phyloP scores from a whole-genome alignment of 2,329 filamentous ascomycete genomes.

The Sarocladium strictum region DNA sequence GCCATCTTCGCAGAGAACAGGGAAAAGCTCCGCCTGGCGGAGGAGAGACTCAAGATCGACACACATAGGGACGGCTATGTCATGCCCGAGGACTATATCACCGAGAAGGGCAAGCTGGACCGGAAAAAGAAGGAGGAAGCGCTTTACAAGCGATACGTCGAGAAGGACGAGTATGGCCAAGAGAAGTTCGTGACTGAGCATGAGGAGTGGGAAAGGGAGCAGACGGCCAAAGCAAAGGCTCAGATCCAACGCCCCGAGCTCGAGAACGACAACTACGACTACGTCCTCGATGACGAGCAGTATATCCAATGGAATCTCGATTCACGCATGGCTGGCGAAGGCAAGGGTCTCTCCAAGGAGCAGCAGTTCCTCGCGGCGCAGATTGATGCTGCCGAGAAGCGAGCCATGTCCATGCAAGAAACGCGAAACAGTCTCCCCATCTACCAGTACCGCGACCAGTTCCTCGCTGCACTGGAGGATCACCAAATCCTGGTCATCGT shows the following conservation, averaged over 20 bases:
- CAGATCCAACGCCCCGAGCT: constrained; percentile 72
- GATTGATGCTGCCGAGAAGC: constrained; percentile 83
- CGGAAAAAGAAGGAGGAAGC: constrained; percentile 82
- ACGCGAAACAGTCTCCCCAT: constrained; percentile 87
- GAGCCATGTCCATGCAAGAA: constrained; percentile 82
- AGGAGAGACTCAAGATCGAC: constrained; percentile 81
- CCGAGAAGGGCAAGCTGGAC: constrained; percentile 85
- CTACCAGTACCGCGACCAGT: constrained; percentile 78
- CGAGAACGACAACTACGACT: constrained; percentile 81
- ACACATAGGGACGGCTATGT: constrained; percentile 89
- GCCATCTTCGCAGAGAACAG: constrained; percentile 85
- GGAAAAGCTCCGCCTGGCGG: constrained; percentile 72
- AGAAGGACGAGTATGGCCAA: constrained; percentile 78
- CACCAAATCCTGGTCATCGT: constrained; percentile 89
- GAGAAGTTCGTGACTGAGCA: constrained; percentile 90
- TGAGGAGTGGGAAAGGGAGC: constrained; percentile 92
- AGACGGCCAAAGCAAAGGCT: constrained; percentile 78
- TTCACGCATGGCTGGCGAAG: constrained; percentile 64
- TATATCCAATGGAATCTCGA: constrained; percentile 82
- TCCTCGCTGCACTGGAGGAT: constrained; percentile 78
- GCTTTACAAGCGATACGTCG: constrained; percentile 84
- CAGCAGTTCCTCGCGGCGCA: constrained; percentile 73
- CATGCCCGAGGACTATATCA: constrained; percentile 93
- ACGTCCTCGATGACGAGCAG: constrained; percentile 84
- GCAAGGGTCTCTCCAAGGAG: constrained; percentile 67